Conservation (phyloP, 768 basidiomycete species). For the Terana coerulea region DNA sequence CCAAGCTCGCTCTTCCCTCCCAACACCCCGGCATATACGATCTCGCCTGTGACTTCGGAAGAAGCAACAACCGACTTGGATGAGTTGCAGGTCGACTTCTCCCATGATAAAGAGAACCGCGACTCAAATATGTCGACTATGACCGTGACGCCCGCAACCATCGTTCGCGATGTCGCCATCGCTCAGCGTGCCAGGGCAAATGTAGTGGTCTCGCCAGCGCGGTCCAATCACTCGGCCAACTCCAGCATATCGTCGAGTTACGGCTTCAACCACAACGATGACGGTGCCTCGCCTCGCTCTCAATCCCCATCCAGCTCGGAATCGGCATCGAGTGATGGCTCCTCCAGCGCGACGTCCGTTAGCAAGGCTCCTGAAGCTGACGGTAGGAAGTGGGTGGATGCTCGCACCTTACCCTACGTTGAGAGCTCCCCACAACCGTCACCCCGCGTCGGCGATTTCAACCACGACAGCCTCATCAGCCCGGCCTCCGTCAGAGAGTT, state of each 20-base stretch:
- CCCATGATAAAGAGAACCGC: conserved; percentile 26
- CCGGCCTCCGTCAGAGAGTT: conserved; percentile 15
- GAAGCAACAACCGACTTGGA: not conserved
- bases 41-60: not conserved
- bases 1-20: conserved; percentile 7
- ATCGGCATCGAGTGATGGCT: conserved; percentile 20
- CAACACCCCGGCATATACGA: not conserved
- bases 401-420: conserved; percentile 11
- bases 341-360: conserved; percentile 13
- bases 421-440: conserved; percentile 23
- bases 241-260: conserved; percentile 4
- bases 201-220: conserved; percentile 7
- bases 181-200: conserved; percentile 19
- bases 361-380: not conserved
- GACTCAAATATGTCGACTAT: conserved; percentile 27
- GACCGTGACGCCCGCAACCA: conserved; percentile 30
- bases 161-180: conserved; percentile 24
- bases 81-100: conserved; percentile 8
- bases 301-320: conserved; percentile 21
- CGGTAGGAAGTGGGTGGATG: not conserved
- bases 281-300: conserved; percentile 11
- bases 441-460: conserved; percentile 19
- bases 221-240: not conserved
- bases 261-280: conserved; percentile 6
- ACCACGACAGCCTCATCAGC: conserved; percentile 14